phyloP scores from a whole-genome alignment of 148 eudicot genomes.

The Rhododendron ovatum region DNA sequence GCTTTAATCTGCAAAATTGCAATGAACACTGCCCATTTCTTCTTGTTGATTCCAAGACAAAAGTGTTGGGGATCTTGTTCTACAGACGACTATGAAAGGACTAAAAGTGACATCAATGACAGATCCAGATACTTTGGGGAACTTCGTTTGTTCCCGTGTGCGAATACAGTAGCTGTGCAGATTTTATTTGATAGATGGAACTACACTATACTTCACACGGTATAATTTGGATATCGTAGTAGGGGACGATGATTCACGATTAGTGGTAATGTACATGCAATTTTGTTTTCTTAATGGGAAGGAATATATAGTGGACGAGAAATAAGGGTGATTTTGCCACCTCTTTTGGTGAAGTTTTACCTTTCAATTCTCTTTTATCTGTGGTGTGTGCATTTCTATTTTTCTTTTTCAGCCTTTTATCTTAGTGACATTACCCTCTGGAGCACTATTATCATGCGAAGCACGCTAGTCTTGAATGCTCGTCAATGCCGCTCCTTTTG shows the following conservation, averaged over 20 bases:
- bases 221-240: not conserved
- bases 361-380: not conserved
- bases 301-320: not conserved
- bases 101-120: conserved; percentile 1
- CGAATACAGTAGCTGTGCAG: not conserved
- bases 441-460: not conserved
- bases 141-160: not conserved
- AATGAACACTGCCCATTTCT: not conserved
- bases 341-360: not conserved
- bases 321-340: not conserved
- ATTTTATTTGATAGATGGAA: not conserved
- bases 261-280: not conserved
- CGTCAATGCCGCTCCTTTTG: not conserved
- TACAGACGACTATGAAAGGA: not conserved
- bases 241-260: not conserved
- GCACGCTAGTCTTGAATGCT: not conserved
- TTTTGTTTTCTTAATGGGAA: not conserved
- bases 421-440: not conserved
- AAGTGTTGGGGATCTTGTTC: not conserved
- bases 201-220: not conserved
- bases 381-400: not conserved
- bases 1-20: not conserved
- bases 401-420: not conserved
- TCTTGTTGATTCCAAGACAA: not conserved
- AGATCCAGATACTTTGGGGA: not conserved